These are phyloP conservation scores for Backusella tuberculispora DNA, from an alignment of 192 early-diverging fungal species.

Conservation along the genomic window DNA sequence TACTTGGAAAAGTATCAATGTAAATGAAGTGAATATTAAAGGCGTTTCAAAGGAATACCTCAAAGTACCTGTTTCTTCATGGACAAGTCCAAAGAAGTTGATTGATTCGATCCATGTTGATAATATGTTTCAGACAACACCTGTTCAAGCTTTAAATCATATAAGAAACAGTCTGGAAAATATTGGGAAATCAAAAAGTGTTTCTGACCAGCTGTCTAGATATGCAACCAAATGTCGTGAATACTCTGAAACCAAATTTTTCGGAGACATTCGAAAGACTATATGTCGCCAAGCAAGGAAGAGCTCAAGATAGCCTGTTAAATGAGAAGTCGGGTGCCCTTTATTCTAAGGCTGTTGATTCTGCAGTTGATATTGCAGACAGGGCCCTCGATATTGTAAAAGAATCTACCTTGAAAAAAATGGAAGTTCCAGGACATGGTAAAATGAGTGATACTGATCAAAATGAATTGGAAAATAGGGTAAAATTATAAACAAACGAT, in stretches of 20 bases:
- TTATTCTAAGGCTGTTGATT: conserved; percentile 19
- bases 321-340: neutral
- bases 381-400: conserved; percentile 17
- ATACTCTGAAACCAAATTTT: conserved; percentile 12
- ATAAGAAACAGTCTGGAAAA: conserved; percentile 10
- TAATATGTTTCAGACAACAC: conserved; percentile 15
- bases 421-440: conserved; percentile 15
- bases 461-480: conserved; percentile 14
- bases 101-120: neutral
- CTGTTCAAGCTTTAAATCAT: conserved; percentile 15
- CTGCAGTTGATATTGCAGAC: conserved; percentile 18
- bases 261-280: conserved; percentile 14
- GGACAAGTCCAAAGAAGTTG: conserved; percentile 19
- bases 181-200: conserved; percentile 11
- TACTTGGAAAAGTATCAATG: conserved; percentile 8
- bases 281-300: conserved; percentile 19
- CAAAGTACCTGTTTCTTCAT: conserved; percentile 13
- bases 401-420: conserved; percentile 19
- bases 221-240: conserved; percentile 11
- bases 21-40: conserved; percentile 13
- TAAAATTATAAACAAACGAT: conserved; percentile 7
- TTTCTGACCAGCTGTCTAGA: conserved; percentile 16
- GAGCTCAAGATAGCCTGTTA: conserved; percentile 18
- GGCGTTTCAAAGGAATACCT: conserved; percentile 12
- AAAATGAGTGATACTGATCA: neutral